Evolutionary conservation across 1,139 yeast genomes (phyloP).

Genomic region (Diutina sp.): DNA sequence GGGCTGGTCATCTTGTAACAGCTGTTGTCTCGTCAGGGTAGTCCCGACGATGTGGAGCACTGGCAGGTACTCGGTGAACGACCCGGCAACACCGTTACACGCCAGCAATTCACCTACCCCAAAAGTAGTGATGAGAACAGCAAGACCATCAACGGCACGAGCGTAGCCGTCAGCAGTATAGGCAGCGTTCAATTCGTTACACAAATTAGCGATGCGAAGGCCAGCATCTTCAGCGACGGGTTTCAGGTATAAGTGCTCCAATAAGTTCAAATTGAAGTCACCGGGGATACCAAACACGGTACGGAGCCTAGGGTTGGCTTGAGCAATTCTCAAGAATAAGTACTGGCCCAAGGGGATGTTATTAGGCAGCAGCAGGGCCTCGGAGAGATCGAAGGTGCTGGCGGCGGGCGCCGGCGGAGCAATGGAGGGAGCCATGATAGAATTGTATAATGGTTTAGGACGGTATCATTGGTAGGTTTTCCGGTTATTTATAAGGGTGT

Average conservation of each 20-base stretch:
- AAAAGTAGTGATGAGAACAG: slow-evolving; percentile 47
- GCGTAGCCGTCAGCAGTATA: slow-evolving; percentile 77
- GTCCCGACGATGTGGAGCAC: slow-evolving; percentile 78
- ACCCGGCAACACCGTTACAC: slow-evolving; percentile 72
- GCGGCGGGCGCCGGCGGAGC: not conserved
- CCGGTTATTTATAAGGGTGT: not conserved
- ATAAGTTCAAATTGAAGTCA: slow-evolving; percentile 25
- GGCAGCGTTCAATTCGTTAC: slow-evolving; percentile 35
- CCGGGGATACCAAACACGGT: slow-evolving; percentile 30
- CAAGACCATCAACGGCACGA: slow-evolving; percentile 31
- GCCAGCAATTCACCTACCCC: slow-evolving; percentile 89
- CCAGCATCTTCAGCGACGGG: slow-evolving; percentile 9
- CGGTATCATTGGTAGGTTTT: not conserved
- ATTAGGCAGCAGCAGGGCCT: not conserved
- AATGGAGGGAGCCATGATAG: not conserved
- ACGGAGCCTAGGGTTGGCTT: slow-evolving; percentile 21
- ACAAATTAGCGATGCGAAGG: slow-evolving; percentile 5
- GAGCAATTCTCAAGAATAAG: slow-evolving; percentile 21
- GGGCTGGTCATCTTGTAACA: slow-evolving; percentile 4
- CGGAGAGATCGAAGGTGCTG: not conserved
- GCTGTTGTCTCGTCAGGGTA: slow-evolving; percentile 28
- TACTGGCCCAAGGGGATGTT: slow-evolving; percentile 17
- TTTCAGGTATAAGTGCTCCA: slow-evolving; percentile 22
- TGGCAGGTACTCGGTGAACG: slow-evolving; percentile 71
- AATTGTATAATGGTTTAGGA: not conserved